A percentile compares a stretch with the other conserved stretches of the same genome.
Evolutionary conservation across 805 yeast species (phyloP).

Genomic region (Candida michaelii): DNA sequence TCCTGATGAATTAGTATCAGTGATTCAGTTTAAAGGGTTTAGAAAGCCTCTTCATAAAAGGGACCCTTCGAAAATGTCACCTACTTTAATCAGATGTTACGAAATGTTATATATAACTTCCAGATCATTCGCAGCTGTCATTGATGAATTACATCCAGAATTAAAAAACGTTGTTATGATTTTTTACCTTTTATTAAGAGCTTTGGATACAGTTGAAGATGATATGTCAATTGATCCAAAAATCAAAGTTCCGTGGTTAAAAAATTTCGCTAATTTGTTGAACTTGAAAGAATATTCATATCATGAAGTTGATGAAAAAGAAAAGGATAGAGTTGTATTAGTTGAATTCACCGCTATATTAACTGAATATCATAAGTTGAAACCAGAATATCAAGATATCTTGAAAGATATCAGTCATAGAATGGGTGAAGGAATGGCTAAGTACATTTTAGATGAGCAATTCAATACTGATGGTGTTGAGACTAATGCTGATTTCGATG

Average conservation of each 20-base stretch:
- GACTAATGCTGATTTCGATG: constrained; percentile 78
- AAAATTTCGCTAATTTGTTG: constrained; percentile 65
- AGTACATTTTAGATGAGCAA: constrained; percentile 73
- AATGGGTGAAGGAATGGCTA: constrained; percentile 99
- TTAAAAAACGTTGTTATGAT: constrained; percentile 77
- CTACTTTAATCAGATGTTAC: constrained; percentile 58
- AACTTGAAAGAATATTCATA: constrained; percentile 76
- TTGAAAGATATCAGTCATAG: constrained; percentile 72
- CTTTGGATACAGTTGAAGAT: constrained; percentile 93
- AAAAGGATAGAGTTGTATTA: constrained; percentile 77
- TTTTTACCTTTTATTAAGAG: constrained; percentile 84
- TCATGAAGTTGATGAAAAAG: constrained; percentile 69
- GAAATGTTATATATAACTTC: constrained; percentile 68
- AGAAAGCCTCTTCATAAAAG: constrained; percentile 55
- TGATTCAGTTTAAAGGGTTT: constrained; percentile 54
- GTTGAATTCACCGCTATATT: constrained; percentile 74
- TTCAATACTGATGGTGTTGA: constrained; percentile 78
- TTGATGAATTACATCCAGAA: constrained; percentile 87
- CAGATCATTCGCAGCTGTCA: constrained; percentile 92
- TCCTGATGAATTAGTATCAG: constrained; percentile 72
- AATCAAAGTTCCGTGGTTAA: constrained; percentile 71
- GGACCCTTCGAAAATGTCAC: constrained; percentile 28
- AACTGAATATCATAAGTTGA: constrained; percentile 68
- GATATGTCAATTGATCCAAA: constrained; percentile 82
- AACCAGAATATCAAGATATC: constrained; percentile 73